phyloP scores from a whole-genome alignment of 805 yeast species.

The Tetrapisispora phaffii region DNA sequence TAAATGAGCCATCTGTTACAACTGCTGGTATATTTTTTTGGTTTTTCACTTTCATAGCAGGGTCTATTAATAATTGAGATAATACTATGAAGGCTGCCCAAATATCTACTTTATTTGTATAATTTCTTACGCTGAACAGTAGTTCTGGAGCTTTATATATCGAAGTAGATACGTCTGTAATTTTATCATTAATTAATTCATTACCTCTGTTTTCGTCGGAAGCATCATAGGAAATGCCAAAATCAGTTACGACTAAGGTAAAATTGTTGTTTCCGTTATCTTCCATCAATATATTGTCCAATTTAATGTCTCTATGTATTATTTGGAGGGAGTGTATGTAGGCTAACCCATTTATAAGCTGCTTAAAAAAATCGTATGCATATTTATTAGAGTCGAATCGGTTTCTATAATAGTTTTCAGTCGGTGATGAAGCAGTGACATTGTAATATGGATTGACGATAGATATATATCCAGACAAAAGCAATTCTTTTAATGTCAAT shows the following conservation, averaged over 20 bases:
- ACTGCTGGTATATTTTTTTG: slow-evolving; percentile 16
- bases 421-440: neutral
- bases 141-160: slow-evolving; percentile 71
- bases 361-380: slow-evolving; percentile 46
- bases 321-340: slow-evolving; percentile 79
- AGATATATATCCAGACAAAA: slow-evolving; percentile 12
- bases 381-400: slow-evolving; percentile 12
- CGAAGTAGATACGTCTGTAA: slow-evolving; percentile 52
- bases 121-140: slow-evolving; percentile 48
- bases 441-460: slow-evolving; percentile 16
- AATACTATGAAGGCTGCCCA: slow-evolving; percentile 64
- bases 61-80: slow-evolving; percentile 39
- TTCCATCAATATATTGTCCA: slow-evolving; percentile 54
- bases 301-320: slow-evolving; percentile 90
- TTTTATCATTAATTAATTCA: slow-evolving; percentile 25
- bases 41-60: slow-evolving; percentile 10
- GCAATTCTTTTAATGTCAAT: slow-evolving; percentile 12
- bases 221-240: slow-evolving; percentile 49
- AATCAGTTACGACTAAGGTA: slow-evolving; percentile 57
- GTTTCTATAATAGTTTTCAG: slow-evolving; percentile 5
- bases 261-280: neutral
- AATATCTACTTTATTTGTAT: slow-evolving; percentile 49
- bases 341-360: slow-evolving; percentile 66
- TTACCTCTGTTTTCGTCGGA: slow-evolving; percentile 14
- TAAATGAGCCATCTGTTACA: slow-evolving; percentile 19